These are phyloP conservation scores for Mycena pura DNA, from an alignment of 768 basidiomycete genomes.

Conservation along the genomic window DNA sequence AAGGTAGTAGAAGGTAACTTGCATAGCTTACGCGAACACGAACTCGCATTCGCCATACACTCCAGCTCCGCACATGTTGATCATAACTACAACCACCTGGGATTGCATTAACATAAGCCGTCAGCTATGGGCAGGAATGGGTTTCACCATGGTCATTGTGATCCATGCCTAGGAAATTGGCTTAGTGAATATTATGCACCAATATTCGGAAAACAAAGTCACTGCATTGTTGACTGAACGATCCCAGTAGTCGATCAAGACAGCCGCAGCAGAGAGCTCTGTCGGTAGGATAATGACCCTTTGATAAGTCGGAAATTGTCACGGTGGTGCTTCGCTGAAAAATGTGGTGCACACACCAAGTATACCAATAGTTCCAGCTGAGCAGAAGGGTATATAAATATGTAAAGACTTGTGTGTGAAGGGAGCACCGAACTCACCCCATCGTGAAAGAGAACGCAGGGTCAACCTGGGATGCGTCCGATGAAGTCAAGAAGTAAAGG, in stretches of 20 bases:
- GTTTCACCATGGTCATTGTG: constrained; percentile 44
- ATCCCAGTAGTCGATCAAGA: constrained; percentile 81
- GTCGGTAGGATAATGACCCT: constrained; percentile 72
- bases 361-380: constrained; percentile 61
- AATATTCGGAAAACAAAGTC: not conserved
- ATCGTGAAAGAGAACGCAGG: constrained; percentile 70
- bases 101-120: constrained; percentile 25
- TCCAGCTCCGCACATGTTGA: constrained; percentile 79
- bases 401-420: constrained; percentile 31
- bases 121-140: no score
- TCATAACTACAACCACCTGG: constrained; percentile 74
- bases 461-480: constrained; percentile 46
- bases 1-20: not conserved
- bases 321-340: no score
- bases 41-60: constrained; percentile 90
- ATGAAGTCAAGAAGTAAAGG: not conserved
- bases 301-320: not conserved
- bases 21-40: constrained; percentile 68
- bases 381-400: constrained; percentile 38
- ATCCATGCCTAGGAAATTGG: constrained; percentile 60
- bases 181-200: not conserved
- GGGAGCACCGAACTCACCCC: constrained; percentile 40
- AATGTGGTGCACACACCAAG: no score
- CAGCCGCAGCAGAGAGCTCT: constrained; percentile 75
- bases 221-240: constrained; percentile 61